Conservation (phyloP, 371 early-diverging fungal genomes). For the Syncephalastrum monosporum region DNA sequence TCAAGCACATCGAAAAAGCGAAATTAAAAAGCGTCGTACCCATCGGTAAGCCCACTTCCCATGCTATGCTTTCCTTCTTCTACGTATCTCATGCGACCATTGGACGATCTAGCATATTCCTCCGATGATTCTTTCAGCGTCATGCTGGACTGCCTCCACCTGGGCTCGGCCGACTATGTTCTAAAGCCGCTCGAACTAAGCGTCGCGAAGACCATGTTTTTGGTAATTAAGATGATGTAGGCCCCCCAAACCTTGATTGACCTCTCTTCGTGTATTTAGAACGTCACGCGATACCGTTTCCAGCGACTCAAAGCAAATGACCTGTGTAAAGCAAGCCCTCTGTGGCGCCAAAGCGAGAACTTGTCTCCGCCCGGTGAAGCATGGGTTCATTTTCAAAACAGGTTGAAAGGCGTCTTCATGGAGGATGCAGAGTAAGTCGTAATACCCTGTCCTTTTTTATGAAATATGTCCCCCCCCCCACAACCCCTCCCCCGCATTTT, state of each 20-base stretch:
- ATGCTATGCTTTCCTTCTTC: too few species aligned
- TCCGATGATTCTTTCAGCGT: slow-evolving; percentile 26
- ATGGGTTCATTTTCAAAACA: slow-evolving; percentile 19
- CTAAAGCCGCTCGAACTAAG: slow-evolving; percentile 52
- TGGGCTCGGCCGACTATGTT: slow-evolving; percentile 56
- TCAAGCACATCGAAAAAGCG: too few species aligned
- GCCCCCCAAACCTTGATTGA: slow-evolving; percentile 3
- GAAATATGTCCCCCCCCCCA: background rate
- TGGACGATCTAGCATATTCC: slow-evolving; percentile 27
- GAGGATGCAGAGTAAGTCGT: slow-evolving; percentile 17
- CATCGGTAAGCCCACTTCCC: too few species aligned
- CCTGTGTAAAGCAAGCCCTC: slow-evolving; percentile 7
- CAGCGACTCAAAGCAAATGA: slow-evolving; percentile 1
- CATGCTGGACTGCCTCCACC: slow-evolving; percentile 49
- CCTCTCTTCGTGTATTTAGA: background rate
- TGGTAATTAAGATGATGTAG: slow-evolving; percentile 32
- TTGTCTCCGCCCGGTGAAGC: slow-evolving; percentile 8
- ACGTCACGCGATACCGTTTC: too few species aligned
- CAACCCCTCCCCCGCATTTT: background rate
- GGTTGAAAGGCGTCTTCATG: slow-evolving; percentile 4
- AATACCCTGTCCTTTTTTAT: background rate
- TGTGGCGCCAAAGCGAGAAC: slow-evolving; percentile 13
- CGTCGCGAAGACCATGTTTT: slow-evolving; percentile 52
- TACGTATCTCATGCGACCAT: too few species aligned
- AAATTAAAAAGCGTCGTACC: too few species aligned